Evolutionary conservation across 1,284 basidiomycete genomes (phyloP).

Genomic region (Ceratobasidium sp.): DNA sequence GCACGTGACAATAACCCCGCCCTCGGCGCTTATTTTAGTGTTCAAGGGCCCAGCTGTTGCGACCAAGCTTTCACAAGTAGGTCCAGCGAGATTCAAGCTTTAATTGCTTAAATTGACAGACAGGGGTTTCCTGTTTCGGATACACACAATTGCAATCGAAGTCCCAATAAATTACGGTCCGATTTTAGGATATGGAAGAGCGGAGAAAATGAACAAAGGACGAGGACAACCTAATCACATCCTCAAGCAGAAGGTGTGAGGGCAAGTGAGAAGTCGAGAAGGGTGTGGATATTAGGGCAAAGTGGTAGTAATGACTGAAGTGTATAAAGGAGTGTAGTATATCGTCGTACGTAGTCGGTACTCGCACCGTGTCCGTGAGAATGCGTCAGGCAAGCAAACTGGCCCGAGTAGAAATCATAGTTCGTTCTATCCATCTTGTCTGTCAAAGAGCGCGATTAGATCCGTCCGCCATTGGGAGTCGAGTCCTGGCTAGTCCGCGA

Average conservation of each 20-base stretch:
- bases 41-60: too few species aligned
- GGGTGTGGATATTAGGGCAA: constrained; percentile 50
- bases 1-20: too few species aligned
- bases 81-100: too few species aligned
- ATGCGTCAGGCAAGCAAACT: constrained; percentile 60
- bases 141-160: constrained; percentile 3
- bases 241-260: constrained; percentile 60
- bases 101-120: too few species aligned
- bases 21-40: too few species aligned
- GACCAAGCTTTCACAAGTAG: too few species aligned
- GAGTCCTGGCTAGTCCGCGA: neutral
- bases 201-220: neutral
- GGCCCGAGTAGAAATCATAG: constrained; percentile 58
- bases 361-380: constrained; percentile 50
- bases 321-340: constrained; percentile 41
- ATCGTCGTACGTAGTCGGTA: constrained; percentile 14
- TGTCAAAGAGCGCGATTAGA: constrained; percentile 11
- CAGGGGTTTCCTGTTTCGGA: constrained; percentile 6
- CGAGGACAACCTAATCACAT: neutral
- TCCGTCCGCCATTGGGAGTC: neutral
- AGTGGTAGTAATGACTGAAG: constrained; percentile 1
- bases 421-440: constrained; percentile 58
- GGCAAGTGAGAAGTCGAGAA: constrained; percentile 56
- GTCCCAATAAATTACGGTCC: constrained; percentile 12
- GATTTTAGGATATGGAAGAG: neutral